phyloP scores from a whole-genome alignment of 2,329 filamentous ascomycete genomes.

The Cladobotryum mycophilum region DNA sequence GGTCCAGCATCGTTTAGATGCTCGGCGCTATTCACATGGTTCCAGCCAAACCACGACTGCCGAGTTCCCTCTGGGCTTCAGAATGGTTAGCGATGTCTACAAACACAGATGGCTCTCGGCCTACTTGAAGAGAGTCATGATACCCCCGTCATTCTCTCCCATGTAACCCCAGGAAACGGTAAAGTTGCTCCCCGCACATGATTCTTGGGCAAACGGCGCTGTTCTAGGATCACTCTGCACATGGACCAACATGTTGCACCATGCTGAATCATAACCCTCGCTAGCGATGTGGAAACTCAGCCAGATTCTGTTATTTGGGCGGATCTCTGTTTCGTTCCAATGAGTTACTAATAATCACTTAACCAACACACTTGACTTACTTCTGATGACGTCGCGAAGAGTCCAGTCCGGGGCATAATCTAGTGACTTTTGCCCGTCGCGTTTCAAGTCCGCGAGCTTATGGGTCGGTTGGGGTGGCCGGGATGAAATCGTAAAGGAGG shows the following conservation, averaged over 20 bases:
- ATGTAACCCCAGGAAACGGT: conserved; percentile 28
- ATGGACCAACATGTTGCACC: conserved; percentile 13
- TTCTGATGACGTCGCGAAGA: conserved; percentile 5
- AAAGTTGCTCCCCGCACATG: conserved; percentile 22
- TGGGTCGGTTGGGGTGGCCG: no score
- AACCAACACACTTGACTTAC: not conserved
- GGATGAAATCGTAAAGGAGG: no score
- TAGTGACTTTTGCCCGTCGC: not conserved
- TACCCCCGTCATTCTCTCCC: conserved; percentile 20
- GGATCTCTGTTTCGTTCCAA: not conserved
- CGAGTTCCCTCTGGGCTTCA: conserved; percentile 7
- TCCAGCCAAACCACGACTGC: conserved; percentile 23
- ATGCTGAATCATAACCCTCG: conserved; percentile 5
- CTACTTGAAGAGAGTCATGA: conserved; percentile 27
- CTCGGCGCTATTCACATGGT: conserved; percentile 16
- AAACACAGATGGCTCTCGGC: conserved; percentile 12
- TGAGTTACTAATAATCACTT: no score
- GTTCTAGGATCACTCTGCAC: conserved; percentile 13
- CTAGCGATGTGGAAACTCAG: conserved; percentile 11
- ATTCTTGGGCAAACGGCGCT: conserved; percentile 19
- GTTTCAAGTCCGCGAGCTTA: not conserved
- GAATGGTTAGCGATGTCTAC: not conserved
- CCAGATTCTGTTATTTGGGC: conserved; percentile 4
- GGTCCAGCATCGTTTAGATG: conserved; percentile 15
- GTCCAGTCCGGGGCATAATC: conserved; percentile 7